Percentiles rank a stretch among this genome's conserved stretches.
phyloP scores from a whole-genome alignment of 2,329 filamentous ascomycete species.

The Cladobotryum protrusum region DNA sequence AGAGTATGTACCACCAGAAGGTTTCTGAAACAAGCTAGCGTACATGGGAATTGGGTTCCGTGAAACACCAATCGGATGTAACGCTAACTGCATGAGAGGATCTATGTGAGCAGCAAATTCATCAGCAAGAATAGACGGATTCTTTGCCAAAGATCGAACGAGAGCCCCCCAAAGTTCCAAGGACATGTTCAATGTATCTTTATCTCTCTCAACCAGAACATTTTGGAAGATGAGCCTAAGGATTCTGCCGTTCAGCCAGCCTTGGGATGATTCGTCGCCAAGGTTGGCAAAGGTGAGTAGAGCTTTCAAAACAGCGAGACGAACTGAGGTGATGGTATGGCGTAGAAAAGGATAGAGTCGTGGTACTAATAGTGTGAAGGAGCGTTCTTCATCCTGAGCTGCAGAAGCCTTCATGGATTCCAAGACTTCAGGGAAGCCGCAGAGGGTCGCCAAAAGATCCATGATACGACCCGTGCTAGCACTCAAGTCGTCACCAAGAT shows the following conservation, averaged over 20 bases:
- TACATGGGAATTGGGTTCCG: conserved; percentile 92
- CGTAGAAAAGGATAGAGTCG: conserved; percentile 92
- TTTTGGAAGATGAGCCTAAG: conserved; percentile 92
- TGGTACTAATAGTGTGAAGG: conserved; percentile 87
- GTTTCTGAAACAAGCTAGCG: conserved; percentile 79
- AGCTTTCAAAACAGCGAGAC: conserved; percentile 86
- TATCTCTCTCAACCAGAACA: conserved; percentile 84
- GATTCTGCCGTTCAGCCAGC: conserved; percentile 88
- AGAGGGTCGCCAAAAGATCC: conserved; percentile 93
- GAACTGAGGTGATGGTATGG: conserved; percentile 94
- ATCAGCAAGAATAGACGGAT: conserved; percentile 57
- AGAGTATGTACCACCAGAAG: conserved; percentile 80
- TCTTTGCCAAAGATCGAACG: conserved; percentile 60
- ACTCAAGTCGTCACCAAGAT: conserved; percentile 93
- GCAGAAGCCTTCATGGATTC: conserved; percentile 92
- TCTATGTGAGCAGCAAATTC: conserved; percentile 73
- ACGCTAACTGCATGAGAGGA: conserved; percentile 74
- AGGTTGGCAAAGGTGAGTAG: conserved; percentile 89
- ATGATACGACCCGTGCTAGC: conserved; percentile 97
- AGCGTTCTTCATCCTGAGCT: conserved; percentile 73
- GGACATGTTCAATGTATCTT: conserved; percentile 73
- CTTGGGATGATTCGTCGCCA: conserved; percentile 69
- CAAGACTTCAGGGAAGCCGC: conserved; percentile 86
- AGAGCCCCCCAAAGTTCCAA: conserved; percentile 82
- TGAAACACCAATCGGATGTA: conserved; percentile 88